Base-by-base conservation (phyloP, 2,329 filamentous ascomycete genomes). In the Beauveria australis region DNA sequence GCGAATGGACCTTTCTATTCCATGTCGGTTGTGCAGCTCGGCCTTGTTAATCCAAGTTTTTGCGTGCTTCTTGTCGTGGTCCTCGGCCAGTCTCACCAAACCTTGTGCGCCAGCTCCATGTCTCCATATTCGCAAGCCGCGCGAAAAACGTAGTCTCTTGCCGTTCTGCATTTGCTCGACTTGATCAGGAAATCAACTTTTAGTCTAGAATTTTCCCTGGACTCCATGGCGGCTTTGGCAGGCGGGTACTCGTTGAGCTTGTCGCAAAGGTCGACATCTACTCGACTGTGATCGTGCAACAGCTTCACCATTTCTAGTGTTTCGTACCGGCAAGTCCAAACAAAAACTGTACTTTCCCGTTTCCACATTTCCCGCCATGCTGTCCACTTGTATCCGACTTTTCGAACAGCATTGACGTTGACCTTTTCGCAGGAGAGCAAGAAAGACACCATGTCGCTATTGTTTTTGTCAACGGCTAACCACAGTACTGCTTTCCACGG, bases 241-340 rank as follows among this genome's bases (percentile, higher is more conserved):
- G 10, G 44, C 44, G 24, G 5, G 19, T 10, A 12, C 14, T 22
- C 8, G 26, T 28, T 28, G 8, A 12, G 2, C 28, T 30, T 30
- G 40, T 8, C 40, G 49, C 22, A 53, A 4, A 12, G 14, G n/a
- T 52, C 7, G 7, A 53, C 51, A n/a, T 53, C 9, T 2, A 41
- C 37, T 9, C 51, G 22, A 9, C 4, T 16, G 8, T 53, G 12
- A 16, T 44, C 41, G 41, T 55, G 41, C 18, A 55, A 28, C n/a
- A 55, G 10, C 41, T 14, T 10, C 5, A 55, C n/a, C 30, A 46
- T 12, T 1, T 19, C 1, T 4, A 55, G n/a, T 7, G 5, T 5
- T 9, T 1, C 10, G 1, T 0, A 1, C 0, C 2, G 1, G 41
- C 53, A 55, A 16, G 53, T 14, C 2, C 18, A 18, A 1, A 5